Conservation (phyloP, 345 rosid genomes). For the Salix purpurea region DNA sequence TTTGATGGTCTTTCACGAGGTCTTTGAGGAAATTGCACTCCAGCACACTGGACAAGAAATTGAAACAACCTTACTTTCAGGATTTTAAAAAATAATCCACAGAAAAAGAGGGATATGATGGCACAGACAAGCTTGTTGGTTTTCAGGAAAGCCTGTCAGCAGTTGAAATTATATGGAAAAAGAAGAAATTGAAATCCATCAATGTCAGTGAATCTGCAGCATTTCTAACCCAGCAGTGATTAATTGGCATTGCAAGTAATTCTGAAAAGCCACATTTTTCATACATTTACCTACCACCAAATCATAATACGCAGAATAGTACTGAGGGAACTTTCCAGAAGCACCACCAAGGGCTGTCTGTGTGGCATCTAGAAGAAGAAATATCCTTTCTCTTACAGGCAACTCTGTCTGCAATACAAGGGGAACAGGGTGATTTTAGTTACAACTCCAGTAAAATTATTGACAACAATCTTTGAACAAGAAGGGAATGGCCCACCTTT, state of each 20-base stretch:
- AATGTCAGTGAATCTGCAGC: not conserved
- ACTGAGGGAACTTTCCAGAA: conserved; percentile 85
- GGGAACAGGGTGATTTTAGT: conserved; percentile 10
- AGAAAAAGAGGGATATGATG: not conserved
- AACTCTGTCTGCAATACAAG: conserved; percentile 56
- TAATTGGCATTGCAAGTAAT: not conserved
- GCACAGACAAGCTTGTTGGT: not conserved
- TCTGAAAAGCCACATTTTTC: not conserved
- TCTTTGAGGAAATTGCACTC: conserved; percentile 80
- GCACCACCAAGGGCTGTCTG: conserved; percentile 94
- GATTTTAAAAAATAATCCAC: not conserved
- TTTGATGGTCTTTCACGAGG: conserved; percentile 22
- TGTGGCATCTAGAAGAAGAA: conserved; percentile 93
- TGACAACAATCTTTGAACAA: conserved; percentile 9
- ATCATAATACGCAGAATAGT: conserved; percentile 74
- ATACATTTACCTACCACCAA: conserved; percentile 69
- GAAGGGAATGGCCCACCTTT: conserved; percentile 45
- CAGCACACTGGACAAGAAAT: conserved; percentile 57
- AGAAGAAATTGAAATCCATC: not conserved
- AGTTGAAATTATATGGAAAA: not conserved
- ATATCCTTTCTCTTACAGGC: conserved; percentile 82
- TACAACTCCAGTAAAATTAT: conserved; percentile 10
- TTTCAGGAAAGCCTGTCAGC: not conserved
- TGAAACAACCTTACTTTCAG: conserved; percentile 11
- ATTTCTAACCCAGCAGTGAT: not conserved